phyloP scores from a whole-genome alignment of 73 alveolate genomes.

The Uronychia setigera region DNA sequence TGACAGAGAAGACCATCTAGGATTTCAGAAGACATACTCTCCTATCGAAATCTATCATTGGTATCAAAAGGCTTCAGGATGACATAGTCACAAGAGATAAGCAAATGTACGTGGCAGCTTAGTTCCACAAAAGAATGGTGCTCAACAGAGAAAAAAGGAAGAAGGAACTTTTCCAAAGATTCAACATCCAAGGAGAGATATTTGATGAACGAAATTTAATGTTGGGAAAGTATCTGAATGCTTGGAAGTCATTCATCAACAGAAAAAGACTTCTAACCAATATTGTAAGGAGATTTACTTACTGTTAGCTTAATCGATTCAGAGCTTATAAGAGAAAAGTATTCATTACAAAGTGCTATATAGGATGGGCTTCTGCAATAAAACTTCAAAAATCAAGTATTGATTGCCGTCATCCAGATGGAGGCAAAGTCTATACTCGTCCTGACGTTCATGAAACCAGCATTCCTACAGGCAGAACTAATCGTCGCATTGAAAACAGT shows the following conservation, averaged over 20 bases:
- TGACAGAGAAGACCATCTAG: neutral
- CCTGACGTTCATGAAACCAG: neutral
- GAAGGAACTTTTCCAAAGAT: neutral
- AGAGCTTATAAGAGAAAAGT: neutral
- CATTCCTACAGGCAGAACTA: neutral
- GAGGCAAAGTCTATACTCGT: neutral
- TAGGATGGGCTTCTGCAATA: neutral
- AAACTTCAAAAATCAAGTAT: neutral
- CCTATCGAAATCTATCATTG: neutral
- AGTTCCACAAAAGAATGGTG: neutral
- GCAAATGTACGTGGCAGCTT: neutral
- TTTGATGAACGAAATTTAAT: neutral
- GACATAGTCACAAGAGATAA: neutral
- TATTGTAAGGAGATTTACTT: neutral
- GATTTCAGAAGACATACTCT: neutral
- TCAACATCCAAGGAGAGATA: neutral
- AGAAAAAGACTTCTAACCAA: neutral
- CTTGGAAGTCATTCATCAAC: neutral
- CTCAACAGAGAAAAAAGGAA: neutral
- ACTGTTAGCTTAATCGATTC: neutral
- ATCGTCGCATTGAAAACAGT: neutral
- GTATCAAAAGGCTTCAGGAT: neutral
- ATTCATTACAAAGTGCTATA: neutral
- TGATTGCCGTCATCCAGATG: neutral
- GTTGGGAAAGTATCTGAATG: neutral